Evolutionary conservation across 2,329 filamentous ascomycete species (phyloP), one percentile per base, ranked within the genome.

Genomic region (Fusarium dlaminii): DNA sequence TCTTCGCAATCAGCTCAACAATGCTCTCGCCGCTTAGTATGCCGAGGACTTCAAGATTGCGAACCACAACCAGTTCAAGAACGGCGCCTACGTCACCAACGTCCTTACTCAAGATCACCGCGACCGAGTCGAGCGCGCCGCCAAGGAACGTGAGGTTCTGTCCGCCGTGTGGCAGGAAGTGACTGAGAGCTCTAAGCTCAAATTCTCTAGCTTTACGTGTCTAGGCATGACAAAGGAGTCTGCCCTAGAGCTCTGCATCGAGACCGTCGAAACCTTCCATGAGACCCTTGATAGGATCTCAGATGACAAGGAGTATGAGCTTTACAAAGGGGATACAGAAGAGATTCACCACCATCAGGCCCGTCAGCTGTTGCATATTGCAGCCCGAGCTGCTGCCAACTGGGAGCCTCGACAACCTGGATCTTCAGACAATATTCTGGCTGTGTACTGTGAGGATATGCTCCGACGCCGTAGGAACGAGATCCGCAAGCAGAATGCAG

Each of bases 11-110:
- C 70, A 74, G 14, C 68, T 78, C 11, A 63, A 60, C 5, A 42
- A 43, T 17, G 74, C 76, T 15, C 63, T 75, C 48, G 58, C 48
- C 43, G 70, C 65, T 27, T 78, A 78, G 76, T 58, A 69, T 32
- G 61, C 73, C 63, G 73, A 78, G 34, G 71, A 76, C 27, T 39
- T 57, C 45, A 66, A 75, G 45, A 43, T 65, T 22, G 42, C 42
- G 18, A 60, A 39, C 11, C 52, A 63, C 27, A 34, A 63, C 39
- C 43, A 52, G 17, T 14, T 24, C 29, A 42, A 36, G 20, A 30
- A 65, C 8, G 61, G 65, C 2, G 36, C 59, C 8, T 74, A 63
- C n/a, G 29, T 64, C 12, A 70, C 72, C 32, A 48, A 66, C 12
- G 72, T 77, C 2, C 66, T 77, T 15, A 24, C 49, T 6, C 57